Base-by-base conservation (phyloP, 805 yeast species). In the Pichia exigua region DNA sequence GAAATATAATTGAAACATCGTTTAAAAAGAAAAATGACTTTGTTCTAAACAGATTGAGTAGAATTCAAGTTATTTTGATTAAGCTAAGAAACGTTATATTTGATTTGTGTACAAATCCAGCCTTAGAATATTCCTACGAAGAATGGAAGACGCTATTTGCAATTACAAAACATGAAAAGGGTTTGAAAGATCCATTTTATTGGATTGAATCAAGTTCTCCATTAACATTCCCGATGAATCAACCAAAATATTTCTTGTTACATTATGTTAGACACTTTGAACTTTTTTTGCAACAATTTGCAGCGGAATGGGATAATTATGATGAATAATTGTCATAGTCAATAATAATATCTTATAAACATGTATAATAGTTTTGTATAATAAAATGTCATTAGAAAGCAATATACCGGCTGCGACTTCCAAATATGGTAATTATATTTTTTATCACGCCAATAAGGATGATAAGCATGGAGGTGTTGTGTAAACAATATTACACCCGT, bases 191-290 rank as follows among this genome's bases (percentile, higher is more conserved):
- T 22, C 58, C 62, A 2, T 64, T 69, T 43, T 83, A 71, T 60
- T 88, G 95, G 95, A 57, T 87, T 2, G 73, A 84, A 9, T 80
- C 79, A 2, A 60, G 66, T 1, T 82, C 90, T 1, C 96, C 96
- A 0, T 67, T 88, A 42, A 72, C 85, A 44, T 78, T 76, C 50
- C 94, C 94, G 0, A 68, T 85, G 40, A 76, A 75, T 57, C 90
- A 88, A 62, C 81, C 90, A 0, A 78, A 80, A 52, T 86, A 78
- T 59, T 75, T 86, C 38, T 48, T 63, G 1, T 55, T 60, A 45
- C 63, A 62, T 45, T 62, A 62, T 48, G 24, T 65, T 39, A 59
- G 64, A 48, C 48, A 53, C 32, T 42, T 66, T 27, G 65, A 66
- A 47, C 20, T 51, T 11, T 55, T 50, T 22, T n/a, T 65, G 26